Conservation (phyloP, 352 stramenopile species). For the Elongisporangium anandrum region DNA sequence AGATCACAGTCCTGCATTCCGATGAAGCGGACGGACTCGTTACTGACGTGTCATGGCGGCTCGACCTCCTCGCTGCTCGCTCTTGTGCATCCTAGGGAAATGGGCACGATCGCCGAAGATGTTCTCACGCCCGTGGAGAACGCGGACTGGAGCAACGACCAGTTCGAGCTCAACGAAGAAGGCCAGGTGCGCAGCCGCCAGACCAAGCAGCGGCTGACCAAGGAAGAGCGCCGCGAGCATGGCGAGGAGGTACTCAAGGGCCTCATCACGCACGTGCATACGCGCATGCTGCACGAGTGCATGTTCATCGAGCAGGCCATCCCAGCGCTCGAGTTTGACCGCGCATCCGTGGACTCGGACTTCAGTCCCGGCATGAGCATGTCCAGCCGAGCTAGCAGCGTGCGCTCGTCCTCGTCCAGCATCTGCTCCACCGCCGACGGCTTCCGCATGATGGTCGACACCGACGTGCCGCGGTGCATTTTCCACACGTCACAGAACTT, state of each 20-base stretch:
- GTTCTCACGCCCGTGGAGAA: slow-evolving; percentile 37
- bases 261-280: slow-evolving; percentile 75
- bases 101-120: slow-evolving; percentile 78
- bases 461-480: slow-evolving; percentile 69
- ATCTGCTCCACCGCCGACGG: slow-evolving; percentile 80
- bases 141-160: slow-evolving; percentile 50
- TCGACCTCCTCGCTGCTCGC: slow-evolving; percentile 7
- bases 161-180: slow-evolving; percentile 50
- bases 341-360: slow-evolving; percentile 37
- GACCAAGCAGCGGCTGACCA: slow-evolving; percentile 51
- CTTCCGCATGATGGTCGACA: slow-evolving; percentile 82
- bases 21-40: not conserved
- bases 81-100: slow-evolving; percentile 34
- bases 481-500: slow-evolving; percentile 83
- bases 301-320: slow-evolving; percentile 79
- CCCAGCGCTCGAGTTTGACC: slow-evolving; percentile 58
- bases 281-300: slow-evolving; percentile 75
- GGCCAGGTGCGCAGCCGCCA: slow-evolving; percentile 49
- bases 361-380: slow-evolving; percentile 37
- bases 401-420: slow-evolving; percentile 71
- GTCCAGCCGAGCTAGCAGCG: slow-evolving; percentile 20
- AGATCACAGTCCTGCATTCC: not conserved
- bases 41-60: not conserved
- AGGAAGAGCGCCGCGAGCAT: slow-evolving; percentile 62
- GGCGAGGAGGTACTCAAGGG: slow-evolving; percentile 65